phyloP scores from a whole-genome alignment of 2,329 filamentous ascomycete genomes.

The Fusarium virguliforme region DNA sequence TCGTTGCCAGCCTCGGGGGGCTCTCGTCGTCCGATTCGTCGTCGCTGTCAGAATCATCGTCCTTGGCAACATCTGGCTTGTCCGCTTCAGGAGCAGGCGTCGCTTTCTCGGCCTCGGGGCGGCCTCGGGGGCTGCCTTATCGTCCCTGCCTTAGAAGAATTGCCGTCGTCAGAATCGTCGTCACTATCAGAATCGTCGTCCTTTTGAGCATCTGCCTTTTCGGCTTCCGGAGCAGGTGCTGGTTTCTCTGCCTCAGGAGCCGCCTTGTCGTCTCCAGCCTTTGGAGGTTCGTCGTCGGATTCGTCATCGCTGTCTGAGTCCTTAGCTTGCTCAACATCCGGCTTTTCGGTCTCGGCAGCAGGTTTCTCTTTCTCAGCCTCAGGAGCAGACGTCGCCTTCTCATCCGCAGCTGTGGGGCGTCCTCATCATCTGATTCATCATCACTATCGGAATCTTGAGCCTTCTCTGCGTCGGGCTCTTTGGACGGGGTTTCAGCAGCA shows the following conservation, averaged over 20 bases:
- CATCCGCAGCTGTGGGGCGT: constrained; percentile 2
- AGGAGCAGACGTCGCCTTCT: background rate
- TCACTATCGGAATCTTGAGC: constrained; percentile 14
- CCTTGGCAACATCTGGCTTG: constrained; percentile 17
- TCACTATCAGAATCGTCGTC: constrained; percentile 14
- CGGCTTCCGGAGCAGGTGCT: background rate
- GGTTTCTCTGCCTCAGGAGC: background rate
- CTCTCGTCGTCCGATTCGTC: constrained; percentile 13
- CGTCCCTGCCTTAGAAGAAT: constrained; percentile 5
- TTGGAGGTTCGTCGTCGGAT: constrained; percentile 1
- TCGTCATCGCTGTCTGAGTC: background rate
- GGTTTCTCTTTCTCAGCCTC: constrained; percentile 15
- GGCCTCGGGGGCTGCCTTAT: constrained; percentile 1
- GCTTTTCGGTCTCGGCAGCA: background rate
- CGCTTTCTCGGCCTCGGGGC: constrained; percentile 12
- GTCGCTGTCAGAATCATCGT: constrained; percentile 13
- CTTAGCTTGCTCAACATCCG: background rate
- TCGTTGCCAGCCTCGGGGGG: background rate
- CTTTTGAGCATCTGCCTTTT: constrained; percentile 17
- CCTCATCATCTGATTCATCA: constrained; percentile 15
- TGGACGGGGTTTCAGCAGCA: constrained; percentile 16
- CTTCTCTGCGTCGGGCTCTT: constrained; percentile 20
- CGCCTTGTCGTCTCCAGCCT: background rate
- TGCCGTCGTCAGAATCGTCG: constrained; percentile 8
- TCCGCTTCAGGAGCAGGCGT: background rate